Base-by-base conservation (phyloP, 202 grass and related monocot genomes). In the Dendrocalamus latiflorus region DNA sequence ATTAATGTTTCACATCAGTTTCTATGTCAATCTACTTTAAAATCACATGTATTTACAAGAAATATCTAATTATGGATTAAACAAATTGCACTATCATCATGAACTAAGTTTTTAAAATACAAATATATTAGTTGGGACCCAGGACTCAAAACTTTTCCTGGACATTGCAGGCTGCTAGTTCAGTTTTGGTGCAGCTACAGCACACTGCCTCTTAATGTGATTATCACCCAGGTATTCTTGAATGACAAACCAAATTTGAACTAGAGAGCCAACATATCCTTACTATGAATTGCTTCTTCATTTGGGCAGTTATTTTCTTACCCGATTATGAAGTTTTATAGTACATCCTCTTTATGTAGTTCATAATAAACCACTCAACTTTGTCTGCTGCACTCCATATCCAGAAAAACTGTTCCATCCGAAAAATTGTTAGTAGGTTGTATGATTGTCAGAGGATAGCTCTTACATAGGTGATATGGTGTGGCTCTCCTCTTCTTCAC, bases 111-210 rank as follows among this genome's bases (percentile, higher is more conserved):
- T 60, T 13, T 14, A 37, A 33, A 65, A 71, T 45, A 65, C 36
- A 67, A 22, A 20, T 22, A 45, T 60, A 48, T 38, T 78, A n/a
- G 34, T 39, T 37, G 30, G 30, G 38, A 81, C 34, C 67, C 18
- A 10, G n/a, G 41, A 67, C 77, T 86, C 3, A 65, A 54, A 57
- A 50, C 38, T 16, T 65, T 79, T 68, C 17, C 36, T 64, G 48
- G 58, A 68, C 44, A 47, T 88, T 93, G 41, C 82, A 94, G 95
- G 88, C 14, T 98, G 45, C 71, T 90, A 51, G 90, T 98, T 86
- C 95, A 98, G 60, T 88, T 98, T 70, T 98, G 95, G 95, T 95
- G 92, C 85, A 98, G 95, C 89, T 98, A 93, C 90, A 91, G 83
- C 85, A 95, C 92, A 26, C 87, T 98, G 66, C 92, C 95, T 26